Conservation (phyloP, 257 asterid species). For the Mentha longifolia region DNA sequence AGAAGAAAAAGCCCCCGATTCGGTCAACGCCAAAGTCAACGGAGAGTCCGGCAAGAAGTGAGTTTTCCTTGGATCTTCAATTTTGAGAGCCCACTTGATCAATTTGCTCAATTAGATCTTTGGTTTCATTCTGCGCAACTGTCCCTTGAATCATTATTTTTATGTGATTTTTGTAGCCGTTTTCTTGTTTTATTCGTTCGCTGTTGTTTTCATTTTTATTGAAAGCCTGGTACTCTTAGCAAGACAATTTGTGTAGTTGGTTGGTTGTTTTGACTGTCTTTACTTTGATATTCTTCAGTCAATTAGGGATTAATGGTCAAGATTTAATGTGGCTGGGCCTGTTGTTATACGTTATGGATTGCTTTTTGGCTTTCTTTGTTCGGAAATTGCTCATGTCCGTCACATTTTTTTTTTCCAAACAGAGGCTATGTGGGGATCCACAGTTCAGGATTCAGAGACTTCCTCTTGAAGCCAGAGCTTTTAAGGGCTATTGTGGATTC, state of each 20-base stretch:
- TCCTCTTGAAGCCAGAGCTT: conserved; percentile 65
- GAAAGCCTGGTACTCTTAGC: neutral
- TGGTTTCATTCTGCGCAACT: neutral
- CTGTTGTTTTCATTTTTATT: neutral
- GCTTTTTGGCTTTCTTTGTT: neutral
- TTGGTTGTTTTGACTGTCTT: neutral
- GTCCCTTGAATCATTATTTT: neutral
- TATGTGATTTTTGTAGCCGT: neutral
- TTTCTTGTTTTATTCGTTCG: neutral
- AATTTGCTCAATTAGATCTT: neutral
- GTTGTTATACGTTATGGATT: neutral
- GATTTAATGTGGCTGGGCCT: neutral
- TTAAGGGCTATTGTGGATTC: conserved; percentile 65
- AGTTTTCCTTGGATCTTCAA: conserved; percentile 32
- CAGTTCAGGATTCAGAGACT: conserved; percentile 66
- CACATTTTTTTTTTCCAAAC: conserved; percentile 2
- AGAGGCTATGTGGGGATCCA: conserved; percentile 69
- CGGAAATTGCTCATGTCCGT: neutral
- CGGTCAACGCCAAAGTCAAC: conserved; percentile 64
- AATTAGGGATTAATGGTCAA: neutral
- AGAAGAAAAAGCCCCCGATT: conserved; percentile 75
- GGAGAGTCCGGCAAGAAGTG: conserved; percentile 89
- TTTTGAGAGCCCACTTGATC: neutral
- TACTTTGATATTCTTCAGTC: neutral
- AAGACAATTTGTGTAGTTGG: neutral